phyloP scores from a whole-genome alignment of 2,329 filamentous ascomycete genomes.

The Ciborinia camelliae region DNA sequence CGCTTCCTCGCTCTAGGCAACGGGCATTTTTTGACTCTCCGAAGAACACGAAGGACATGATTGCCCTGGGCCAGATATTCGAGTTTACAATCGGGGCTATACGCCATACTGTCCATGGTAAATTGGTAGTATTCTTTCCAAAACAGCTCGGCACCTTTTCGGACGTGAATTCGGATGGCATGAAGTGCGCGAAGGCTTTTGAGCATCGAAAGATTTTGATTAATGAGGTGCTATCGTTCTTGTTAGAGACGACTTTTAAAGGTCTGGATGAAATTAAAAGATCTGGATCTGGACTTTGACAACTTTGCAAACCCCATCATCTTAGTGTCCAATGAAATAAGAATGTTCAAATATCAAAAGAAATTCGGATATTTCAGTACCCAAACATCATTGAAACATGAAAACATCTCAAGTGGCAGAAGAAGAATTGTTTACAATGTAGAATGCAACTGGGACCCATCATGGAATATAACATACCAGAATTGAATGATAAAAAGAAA shows the following conservation, averaged over 20 bases:
- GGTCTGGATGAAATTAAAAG: background rate
- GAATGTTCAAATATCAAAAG: no score
- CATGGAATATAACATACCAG: slow-evolving; percentile 49
- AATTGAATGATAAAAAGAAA: slow-evolving; percentile 51
- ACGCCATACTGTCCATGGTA: slow-evolving; percentile 55
- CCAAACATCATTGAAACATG: background rate
- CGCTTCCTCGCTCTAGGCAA: background rate
- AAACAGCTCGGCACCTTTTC: no score
- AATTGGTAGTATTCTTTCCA: slow-evolving; percentile 57
- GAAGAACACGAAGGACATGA: slow-evolving; percentile 48
- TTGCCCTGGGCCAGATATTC: slow-evolving; percentile 56
- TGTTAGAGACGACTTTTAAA: background rate
- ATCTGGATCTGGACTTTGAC: background rate
- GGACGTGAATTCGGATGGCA: slow-evolving; percentile 50
- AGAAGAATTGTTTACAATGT: background rate
- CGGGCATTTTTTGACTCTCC: slow-evolving; percentile 22
- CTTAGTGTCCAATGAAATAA: background rate
- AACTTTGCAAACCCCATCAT: background rate
- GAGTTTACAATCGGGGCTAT: slow-evolving; percentile 53
- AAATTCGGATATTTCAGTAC: background rate
- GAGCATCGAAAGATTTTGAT: slow-evolving; percentile 51
- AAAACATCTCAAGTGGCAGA: background rate
- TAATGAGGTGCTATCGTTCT: slow-evolving; percentile 51
- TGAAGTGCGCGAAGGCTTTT: slow-evolving; percentile 53
- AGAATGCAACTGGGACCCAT: background rate